These are phyloP conservation scores for Trichoderma afroharzianum DNA, from an alignment of 2,329 filamentous ascomycete species.

Conservation along the genomic window DNA sequence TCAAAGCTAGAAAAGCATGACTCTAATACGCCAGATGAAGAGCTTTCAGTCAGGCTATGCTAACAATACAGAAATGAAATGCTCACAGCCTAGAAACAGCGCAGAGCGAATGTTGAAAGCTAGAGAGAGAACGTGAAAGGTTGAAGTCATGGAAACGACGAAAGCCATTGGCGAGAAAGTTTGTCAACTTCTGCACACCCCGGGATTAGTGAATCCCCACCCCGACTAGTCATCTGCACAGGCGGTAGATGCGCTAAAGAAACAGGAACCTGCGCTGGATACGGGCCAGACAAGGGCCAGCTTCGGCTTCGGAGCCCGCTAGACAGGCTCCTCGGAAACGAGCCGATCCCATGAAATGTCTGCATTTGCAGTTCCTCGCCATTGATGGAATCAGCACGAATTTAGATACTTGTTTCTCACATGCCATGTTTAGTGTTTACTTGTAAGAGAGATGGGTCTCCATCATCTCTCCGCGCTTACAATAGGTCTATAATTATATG, in stretches of 20 bases:
- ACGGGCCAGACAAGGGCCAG: neutral
- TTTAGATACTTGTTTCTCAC: neutral
- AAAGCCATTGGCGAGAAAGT: constrained; percentile 8
- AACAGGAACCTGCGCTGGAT: neutral
- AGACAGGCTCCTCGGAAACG: neutral
- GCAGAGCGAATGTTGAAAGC: neutral
- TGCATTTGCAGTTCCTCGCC: neutral
- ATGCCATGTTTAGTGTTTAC: neutral
- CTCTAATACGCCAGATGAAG: neutral
- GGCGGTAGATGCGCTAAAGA: constrained; percentile 3
- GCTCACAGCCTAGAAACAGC: neutral
- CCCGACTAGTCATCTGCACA: constrained; percentile 12
- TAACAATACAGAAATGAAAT: neutral
- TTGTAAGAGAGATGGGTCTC: neutral
- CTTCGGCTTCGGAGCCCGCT: constrained; percentile 13
- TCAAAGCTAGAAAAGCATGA: constrained; percentile 5
- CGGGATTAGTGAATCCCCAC: neutral
- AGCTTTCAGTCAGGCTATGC: neutral
- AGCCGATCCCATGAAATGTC: neutral
- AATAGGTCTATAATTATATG: neutral
- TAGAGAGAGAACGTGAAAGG: neutral
- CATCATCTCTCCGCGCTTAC: neutral
- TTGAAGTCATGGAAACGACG: neutral
- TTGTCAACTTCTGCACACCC: neutral
- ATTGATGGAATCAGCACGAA: neutral